Percentiles rank a stretch among this genome's conserved stretches.
Conservation (phyloP, 2,329 filamentous ascomycete species). For the Simplicillium aogashimaense region DNA sequence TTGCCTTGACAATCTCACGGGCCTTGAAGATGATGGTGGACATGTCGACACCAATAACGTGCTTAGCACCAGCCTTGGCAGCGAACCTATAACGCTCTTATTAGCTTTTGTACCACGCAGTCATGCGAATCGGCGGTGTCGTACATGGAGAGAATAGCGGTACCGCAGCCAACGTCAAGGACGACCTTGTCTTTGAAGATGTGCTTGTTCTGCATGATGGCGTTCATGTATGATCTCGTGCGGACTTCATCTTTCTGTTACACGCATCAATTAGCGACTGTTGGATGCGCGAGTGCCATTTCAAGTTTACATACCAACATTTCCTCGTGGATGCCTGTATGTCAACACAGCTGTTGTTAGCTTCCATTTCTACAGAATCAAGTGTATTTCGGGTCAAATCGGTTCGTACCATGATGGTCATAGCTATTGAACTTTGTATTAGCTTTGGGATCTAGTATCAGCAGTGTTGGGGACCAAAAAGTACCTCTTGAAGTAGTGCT, state of each 20-base stretch:
- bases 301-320: conserved; percentile 67
- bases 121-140: conserved; percentile 13
- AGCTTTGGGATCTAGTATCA: conserved; percentile 17
- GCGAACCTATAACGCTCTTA: conserved; percentile 63
- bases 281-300: conserved; percentile 1
- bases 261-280: conserved; percentile 7
- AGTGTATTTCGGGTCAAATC: conserved; percentile 7
- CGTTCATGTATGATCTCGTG: conserved; percentile 91
- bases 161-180: conserved; percentile 95
- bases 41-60: conserved; percentile 99
- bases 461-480: conserved; percentile 13
- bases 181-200: conserved; percentile 78
- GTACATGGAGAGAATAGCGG: conserved; percentile 96
- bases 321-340: conserved; percentile 85
- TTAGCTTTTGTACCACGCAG: no score
- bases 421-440: conserved; percentile 52
- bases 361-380: conserved; percentile 17
- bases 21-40: conserved; percentile 99
- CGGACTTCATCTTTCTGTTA: conserved; percentile 93
- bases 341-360: conserved; percentile 4
- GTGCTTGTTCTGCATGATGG: conserved; percentile 94
- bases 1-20: conserved; percentile 82
- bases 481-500: conserved; percentile 98
- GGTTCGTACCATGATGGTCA: conserved; percentile 78
- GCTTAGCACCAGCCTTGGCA: conserved; percentile 89